phyloP scores from a whole-genome alignment of 805 yeast species.

The Candida incommunis region DNA sequence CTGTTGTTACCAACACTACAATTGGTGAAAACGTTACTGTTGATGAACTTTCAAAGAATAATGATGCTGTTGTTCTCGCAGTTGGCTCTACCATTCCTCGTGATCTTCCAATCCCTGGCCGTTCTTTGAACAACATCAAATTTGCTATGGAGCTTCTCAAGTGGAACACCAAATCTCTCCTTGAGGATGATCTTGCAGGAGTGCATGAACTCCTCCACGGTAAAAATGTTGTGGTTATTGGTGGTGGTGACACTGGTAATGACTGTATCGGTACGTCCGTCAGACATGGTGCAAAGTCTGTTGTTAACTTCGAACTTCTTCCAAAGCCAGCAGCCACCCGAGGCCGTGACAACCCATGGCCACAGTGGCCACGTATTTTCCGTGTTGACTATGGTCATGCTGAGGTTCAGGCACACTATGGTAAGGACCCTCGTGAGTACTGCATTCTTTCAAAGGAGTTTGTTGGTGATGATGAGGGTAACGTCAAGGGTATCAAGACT shows the following conservation, averaged over 20 bases:
- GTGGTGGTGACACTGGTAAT: slow-evolving; percentile 99
- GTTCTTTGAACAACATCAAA: slow-evolving; percentile 78
- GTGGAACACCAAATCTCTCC: slow-evolving; percentile 78
- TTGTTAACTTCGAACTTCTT: slow-evolving; percentile 81
- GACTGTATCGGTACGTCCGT: slow-evolving; percentile 97
- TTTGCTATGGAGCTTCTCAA: slow-evolving; percentile 89
- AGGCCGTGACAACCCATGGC: slow-evolving; percentile 97
- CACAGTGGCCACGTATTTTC: slow-evolving; percentile 98
- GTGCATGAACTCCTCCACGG: slow-evolving; percentile 61
- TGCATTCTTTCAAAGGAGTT: slow-evolving; percentile 91
- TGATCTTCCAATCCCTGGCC: slow-evolving; percentile 87
- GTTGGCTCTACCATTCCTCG: slow-evolving; percentile 96
- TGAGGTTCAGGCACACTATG: slow-evolving; percentile 88
- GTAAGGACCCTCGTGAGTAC: slow-evolving; percentile 95
- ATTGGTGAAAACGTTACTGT: slow-evolving; percentile 74
- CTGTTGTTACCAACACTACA: slow-evolving; percentile 60
- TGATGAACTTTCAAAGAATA: slow-evolving; percentile 44
- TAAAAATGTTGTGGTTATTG: slow-evolving; percentile 89
- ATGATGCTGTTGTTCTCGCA: slow-evolving; percentile 81
- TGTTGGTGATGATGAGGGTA: slow-evolving; percentile 87
- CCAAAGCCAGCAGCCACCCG: slow-evolving; percentile 83
- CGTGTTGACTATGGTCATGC: slow-evolving; percentile 96
- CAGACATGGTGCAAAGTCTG: slow-evolving; percentile 93
- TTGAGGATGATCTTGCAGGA: slow-evolving; percentile 66
- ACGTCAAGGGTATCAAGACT: slow-evolving; percentile 88